phyloP scores from a whole-genome alignment of 345 rosid genomes.

The Erysimum cheiranthoides region DNA sequence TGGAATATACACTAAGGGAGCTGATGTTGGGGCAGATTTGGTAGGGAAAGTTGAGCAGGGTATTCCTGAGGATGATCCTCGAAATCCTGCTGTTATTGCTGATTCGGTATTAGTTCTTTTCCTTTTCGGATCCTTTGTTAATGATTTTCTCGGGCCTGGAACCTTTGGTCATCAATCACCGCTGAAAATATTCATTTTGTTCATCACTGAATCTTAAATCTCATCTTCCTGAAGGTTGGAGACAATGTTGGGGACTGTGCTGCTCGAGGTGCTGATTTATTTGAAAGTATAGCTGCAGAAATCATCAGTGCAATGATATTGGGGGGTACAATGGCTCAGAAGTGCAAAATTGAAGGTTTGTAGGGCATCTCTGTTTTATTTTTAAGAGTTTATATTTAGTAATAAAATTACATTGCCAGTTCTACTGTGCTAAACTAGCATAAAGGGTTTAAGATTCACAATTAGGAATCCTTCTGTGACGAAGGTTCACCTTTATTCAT shows the following conservation, averaged over 20 bases:
- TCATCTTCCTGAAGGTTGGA: slow-evolving; percentile 70
- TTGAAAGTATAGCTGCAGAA: slow-evolving; percentile 99
- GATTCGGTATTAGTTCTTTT: slow-evolving; percentile 71
- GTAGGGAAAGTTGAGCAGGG: slow-evolving; percentile 99
- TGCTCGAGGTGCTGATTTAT: slow-evolving; percentile 99
- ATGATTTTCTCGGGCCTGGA: background rate
- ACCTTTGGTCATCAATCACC: background rate
- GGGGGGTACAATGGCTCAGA: slow-evolving; percentile 97
- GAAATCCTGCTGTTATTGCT: slow-evolving; percentile 98
- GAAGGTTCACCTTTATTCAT: background rate
- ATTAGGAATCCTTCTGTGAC: slow-evolving; percentile 1
- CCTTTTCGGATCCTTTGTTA: background rate
- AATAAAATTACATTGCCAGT: background rate
- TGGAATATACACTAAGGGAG: slow-evolving; percentile 98
- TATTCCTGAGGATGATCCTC: slow-evolving; percentile 99
- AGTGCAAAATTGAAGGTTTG: slow-evolving; percentile 92
- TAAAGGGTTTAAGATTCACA: background rate
- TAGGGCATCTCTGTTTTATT: slow-evolving; percentile 16
- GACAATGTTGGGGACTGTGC: slow-evolving; percentile 99
- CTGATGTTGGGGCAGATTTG: slow-evolving; percentile 99
- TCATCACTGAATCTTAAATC: background rate
- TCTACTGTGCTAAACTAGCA: slow-evolving; percentile 7
- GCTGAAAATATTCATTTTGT: background rate
- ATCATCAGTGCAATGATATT: slow-evolving; percentile 99
- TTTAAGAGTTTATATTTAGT: no score